A percentile compares a stretch with the other conserved stretches of the same genome.
Evolutionary conservation across 75 land plant species (phyloP).

Genomic region (Picea sitchensis): DNA sequence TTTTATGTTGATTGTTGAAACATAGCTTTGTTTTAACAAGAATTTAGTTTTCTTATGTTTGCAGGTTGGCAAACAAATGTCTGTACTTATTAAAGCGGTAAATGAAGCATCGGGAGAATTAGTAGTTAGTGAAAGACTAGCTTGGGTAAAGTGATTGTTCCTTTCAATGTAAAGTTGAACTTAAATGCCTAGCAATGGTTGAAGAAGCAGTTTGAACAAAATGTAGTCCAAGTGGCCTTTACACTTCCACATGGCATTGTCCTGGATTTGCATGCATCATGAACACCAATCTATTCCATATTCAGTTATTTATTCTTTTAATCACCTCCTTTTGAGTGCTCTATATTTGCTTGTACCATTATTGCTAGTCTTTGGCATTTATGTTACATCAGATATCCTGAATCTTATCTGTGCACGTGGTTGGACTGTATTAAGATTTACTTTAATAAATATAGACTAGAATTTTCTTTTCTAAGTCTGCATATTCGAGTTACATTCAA

Average conservation of each 20-base stretch:
- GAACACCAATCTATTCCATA: background rate
- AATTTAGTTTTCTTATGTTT: constrained; percentile 8
- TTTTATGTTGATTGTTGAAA: background rate
- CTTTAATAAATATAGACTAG: background rate
- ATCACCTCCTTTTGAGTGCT: background rate
- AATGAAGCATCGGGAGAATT: constrained; percentile 59
- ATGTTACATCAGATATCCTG: background rate
- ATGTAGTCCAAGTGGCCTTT: too few relatives aligned
- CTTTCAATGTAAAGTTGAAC: background rate
- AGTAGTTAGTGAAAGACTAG: constrained; percentile 75
- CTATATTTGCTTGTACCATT: background rate
- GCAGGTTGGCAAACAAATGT: constrained; percentile 66
- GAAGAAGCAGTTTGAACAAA: too few relatives aligned
- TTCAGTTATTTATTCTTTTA: background rate
- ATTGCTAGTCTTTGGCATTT: background rate
- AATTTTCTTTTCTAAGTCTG: background rate
- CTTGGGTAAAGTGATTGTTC: constrained; percentile 54
- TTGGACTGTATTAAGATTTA: background rate
- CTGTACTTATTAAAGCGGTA: constrained; percentile 47
- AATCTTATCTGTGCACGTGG: background rate
- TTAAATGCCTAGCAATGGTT: background rate
- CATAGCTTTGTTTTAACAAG: constrained; percentile 5
- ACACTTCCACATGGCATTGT: too few relatives aligned
- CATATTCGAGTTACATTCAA: background rate
- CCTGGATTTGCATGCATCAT: background rate